Conservation (phyloP, 176 grass and related monocot species). For the Puya raimondii region DNA sequence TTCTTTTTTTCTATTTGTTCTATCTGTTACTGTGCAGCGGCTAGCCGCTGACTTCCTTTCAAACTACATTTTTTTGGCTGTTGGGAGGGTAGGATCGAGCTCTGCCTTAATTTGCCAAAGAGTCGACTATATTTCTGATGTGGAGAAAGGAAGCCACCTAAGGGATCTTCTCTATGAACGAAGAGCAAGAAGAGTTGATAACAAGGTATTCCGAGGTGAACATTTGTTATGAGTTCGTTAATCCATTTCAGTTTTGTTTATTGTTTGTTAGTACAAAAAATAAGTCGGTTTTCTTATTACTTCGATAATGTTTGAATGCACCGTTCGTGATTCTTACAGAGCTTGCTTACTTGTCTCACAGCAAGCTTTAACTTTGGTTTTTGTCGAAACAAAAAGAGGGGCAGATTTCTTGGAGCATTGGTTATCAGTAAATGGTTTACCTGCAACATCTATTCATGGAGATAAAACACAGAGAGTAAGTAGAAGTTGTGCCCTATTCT, state of each 20-base stretch:
- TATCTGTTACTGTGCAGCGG: constrained; percentile 22
- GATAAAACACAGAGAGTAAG: constrained; percentile 57
- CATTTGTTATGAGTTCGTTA: not conserved
- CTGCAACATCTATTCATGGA: constrained; percentile 71
- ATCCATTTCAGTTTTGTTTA: too few relatives aligned
- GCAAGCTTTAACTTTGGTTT: constrained; percentile 69
- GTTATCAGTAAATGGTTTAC: constrained; percentile 51
- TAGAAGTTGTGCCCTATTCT: not conserved
- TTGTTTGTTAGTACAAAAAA: too few relatives aligned
- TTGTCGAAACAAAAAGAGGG: constrained; percentile 84
- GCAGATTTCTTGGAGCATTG: constrained; percentile 56
- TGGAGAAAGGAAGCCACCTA: constrained; percentile 54
- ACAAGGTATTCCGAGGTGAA: constrained; percentile 31
- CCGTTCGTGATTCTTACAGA: not conserved
- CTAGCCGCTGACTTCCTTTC: constrained; percentile 63
- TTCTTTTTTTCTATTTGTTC: too few relatives aligned
- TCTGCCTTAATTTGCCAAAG: constrained; percentile 75
- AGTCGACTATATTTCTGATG: constrained; percentile 48
- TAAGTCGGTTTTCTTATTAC: too few relatives aligned
- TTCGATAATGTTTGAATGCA: too few relatives aligned
- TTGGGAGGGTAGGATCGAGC: constrained; percentile 73
- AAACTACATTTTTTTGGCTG: constrained; percentile 79
- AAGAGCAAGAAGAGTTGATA: constrained; percentile 21
- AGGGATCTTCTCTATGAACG: constrained; percentile 45
- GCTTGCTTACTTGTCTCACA: constrained; percentile 23